phyloP scores from a whole-genome alignment of 2,329 filamentous ascomycete species.

The Didymella lethalis region DNA sequence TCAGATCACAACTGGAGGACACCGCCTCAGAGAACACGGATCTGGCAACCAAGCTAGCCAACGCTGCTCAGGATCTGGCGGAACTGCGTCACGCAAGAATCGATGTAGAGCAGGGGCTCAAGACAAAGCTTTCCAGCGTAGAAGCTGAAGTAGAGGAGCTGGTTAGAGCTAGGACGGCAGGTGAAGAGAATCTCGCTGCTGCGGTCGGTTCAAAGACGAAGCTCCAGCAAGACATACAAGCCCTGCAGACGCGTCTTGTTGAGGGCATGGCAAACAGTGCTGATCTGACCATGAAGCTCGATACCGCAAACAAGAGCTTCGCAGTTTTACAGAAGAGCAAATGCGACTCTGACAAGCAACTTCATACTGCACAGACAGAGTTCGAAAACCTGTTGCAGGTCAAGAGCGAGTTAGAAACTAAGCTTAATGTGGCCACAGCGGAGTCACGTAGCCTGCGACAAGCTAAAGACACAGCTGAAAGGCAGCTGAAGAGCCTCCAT shows the following conservation, averaged over 20 bases:
- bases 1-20: slow-evolving; percentile 4
- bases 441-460: not conserved
- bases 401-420: slow-evolving; percentile 18
- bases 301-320: not conserved
- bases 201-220: not conserved
- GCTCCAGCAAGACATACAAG: slow-evolving; percentile 8
- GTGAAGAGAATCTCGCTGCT: slow-evolving; percentile 8
- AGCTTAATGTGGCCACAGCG: not conserved
- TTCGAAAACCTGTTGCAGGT: slow-evolving; percentile 25
- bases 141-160: slow-evolving; percentile 29
- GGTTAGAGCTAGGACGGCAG: slow-evolving; percentile 21
- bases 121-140: slow-evolving; percentile 25
- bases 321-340: slow-evolving; percentile 14
- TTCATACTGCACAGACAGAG: slow-evolving; percentile 29
- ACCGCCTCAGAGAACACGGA: slow-evolving; percentile 1
- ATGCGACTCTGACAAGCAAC: slow-evolving; percentile 16
- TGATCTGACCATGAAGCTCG: not conserved
- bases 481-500: not conserved
- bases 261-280: not conserved
- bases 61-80: not conserved
- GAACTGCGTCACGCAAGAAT: not conserved
- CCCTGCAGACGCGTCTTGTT: not conserved
- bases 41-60: slow-evolving; percentile 1
- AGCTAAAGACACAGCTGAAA: slow-evolving; percentile 4
- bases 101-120: slow-evolving; percentile 1